Conservation (phyloP, 2,329 filamentous ascomycete species). For the Alternaria arborescens region DNA sequence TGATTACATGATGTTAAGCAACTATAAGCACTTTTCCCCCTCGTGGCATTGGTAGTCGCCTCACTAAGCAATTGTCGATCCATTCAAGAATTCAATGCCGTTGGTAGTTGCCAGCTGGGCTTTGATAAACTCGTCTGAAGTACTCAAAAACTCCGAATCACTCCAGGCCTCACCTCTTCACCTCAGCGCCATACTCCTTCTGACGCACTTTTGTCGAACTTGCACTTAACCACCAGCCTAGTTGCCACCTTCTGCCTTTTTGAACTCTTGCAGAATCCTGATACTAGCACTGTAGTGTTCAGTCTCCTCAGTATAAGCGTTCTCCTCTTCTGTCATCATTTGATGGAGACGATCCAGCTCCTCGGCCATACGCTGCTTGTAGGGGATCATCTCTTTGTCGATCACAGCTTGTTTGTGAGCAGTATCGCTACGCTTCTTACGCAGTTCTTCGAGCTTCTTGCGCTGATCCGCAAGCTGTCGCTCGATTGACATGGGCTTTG, state of each 20-base stretch:
- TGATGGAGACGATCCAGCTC: conserved; percentile 30
- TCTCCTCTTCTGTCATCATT: conserved; percentile 31
- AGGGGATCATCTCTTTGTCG: conserved; percentile 23
- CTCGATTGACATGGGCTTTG: conserved; percentile 12
- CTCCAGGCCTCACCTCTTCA: conserved; percentile 7
- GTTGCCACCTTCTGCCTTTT: conserved; percentile 9
- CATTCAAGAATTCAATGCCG: neutral
- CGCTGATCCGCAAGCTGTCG: conserved; percentile 27
- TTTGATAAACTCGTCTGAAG: rapidly evolving
- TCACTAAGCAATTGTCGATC: neutral
- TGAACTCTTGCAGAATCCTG: conserved; percentile 30
- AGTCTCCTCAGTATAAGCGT: conserved; percentile 23
- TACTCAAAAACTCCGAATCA: neutral
- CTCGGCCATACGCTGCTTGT: conserved; percentile 29
- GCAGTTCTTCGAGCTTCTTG: conserved; percentile 24
- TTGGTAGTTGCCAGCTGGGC: neutral
- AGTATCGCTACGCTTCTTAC: conserved; percentile 22
- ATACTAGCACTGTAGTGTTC: conserved; percentile 23
- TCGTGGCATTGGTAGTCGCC: conserved; percentile 1
- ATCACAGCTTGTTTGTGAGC: conserved; percentile 29
- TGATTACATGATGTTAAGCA: neutral
- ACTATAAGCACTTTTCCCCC: neutral
- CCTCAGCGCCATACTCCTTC: conserved; percentile 1
- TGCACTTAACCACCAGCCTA: neutral
- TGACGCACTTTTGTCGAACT: neutral